Conservation (phyloP, 2,329 filamentous ascomycete species). For the Fusarium sp. region DNA sequence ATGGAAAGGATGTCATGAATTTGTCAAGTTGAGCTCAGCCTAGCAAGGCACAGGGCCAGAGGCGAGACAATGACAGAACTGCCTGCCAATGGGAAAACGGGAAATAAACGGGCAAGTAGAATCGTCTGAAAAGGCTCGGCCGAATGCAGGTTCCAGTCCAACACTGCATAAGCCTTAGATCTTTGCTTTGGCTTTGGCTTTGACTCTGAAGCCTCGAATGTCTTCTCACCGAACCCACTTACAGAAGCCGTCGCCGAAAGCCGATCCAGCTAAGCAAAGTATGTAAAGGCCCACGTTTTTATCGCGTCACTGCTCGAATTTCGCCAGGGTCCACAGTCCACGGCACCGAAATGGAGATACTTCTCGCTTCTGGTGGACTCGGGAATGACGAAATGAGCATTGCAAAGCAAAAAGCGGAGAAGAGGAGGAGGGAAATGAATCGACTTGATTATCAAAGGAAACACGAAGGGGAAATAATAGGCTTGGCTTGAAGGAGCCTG, state of each 20-base stretch:
- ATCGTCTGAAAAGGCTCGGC: neutral
- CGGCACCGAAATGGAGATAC: constrained; percentile 38
- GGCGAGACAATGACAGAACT: constrained; percentile 1
- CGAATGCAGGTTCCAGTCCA: neutral
- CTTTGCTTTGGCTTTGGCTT: no score
- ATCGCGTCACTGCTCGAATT: constrained; percentile 36
- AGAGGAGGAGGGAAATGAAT: constrained; percentile 7
- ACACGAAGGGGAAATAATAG: constrained; percentile 15
- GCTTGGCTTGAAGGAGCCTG: constrained; percentile 11
- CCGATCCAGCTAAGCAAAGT: constrained; percentile 23
- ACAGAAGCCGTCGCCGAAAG: constrained; percentile 19
- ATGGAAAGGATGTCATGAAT: constrained; percentile 24
- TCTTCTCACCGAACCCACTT: constrained; percentile 30
- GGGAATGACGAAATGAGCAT: constrained; percentile 37
- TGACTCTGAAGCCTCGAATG: neutral
- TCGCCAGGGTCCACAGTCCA: constrained; percentile 28
- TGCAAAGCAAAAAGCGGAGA: constrained; percentile 31
- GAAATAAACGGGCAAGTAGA: constrained; percentile 8
- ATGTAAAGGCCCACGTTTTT: constrained; percentile 38
- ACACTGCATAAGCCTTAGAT: neutral
- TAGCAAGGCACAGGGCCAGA: constrained; percentile 24
- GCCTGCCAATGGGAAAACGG: constrained; percentile 13
- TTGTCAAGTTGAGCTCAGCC: constrained; percentile 30
- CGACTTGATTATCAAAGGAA: constrained; percentile 13
- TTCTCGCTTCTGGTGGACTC: constrained; percentile 35